These are phyloP conservation scores for Fusarium heterosporum DNA, from an alignment of 2,329 filamentous ascomycete species.

Conservation along the genomic window DNA sequence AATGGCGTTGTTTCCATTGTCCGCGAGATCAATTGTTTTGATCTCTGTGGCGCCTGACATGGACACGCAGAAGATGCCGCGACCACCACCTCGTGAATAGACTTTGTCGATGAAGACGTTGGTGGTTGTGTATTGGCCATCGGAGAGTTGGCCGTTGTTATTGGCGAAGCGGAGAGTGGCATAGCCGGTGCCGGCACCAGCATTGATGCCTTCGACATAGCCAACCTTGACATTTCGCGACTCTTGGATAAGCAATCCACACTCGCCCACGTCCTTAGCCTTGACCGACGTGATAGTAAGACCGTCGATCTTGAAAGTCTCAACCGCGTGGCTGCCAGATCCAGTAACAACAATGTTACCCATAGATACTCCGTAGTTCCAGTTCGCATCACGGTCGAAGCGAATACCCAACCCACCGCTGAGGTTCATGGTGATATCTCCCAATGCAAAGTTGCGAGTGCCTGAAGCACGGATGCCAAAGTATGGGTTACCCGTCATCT, in stretches of 20 bases:
- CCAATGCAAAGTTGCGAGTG: slow-evolving; percentile 60
- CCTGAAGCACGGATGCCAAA: slow-evolving; percentile 69
- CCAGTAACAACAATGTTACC: slow-evolving; percentile 63
- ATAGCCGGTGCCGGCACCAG: slow-evolving; percentile 64
- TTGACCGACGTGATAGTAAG: slow-evolving; percentile 64
- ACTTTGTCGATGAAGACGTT: slow-evolving; percentile 66
- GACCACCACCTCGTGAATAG: slow-evolving; percentile 66
- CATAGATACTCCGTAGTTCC: slow-evolving; percentile 66
- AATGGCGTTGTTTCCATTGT: slow-evolving; percentile 67
- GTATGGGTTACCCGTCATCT: slow-evolving; percentile 68
- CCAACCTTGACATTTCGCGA: slow-evolving; percentile 64
- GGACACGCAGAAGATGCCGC: slow-evolving; percentile 69
- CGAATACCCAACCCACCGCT: slow-evolving; percentile 66
- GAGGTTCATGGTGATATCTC: slow-evolving; percentile 66
- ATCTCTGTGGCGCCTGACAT: slow-evolving; percentile 66
- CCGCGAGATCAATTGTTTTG: slow-evolving; percentile 59
- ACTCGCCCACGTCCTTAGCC: slow-evolving; percentile 65
- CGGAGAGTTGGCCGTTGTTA: slow-evolving; percentile 62
- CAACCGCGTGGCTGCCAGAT: slow-evolving; percentile 66
- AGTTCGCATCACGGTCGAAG: slow-evolving; percentile 66
- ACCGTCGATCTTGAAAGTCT: slow-evolving; percentile 70
- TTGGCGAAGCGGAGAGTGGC: slow-evolving; percentile 69
- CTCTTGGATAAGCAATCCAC: slow-evolving; percentile 66
- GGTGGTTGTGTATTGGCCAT: slow-evolving; percentile 61
- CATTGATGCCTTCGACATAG: slow-evolving; percentile 67